Evolutionary conservation across 306 rosid genomes (phyloP), one percentile per base, ranked within the genome.

Genomic region (Acacia melanoxylon): DNA sequence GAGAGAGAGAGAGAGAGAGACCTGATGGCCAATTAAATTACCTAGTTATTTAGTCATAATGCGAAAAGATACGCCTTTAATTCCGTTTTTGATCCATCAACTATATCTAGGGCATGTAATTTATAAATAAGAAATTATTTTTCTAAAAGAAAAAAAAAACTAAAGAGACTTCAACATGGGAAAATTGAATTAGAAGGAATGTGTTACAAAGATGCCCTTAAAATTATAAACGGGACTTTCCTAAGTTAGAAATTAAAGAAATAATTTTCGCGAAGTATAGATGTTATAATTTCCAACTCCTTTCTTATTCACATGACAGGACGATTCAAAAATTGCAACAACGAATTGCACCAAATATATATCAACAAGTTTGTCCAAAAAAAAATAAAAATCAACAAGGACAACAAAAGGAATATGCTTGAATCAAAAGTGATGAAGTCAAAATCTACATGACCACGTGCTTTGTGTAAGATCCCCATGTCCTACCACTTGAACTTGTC

Each of bases 401-500:
- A 77, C 63, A 19, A 62, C 41, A 65, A 46, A 35, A 12, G 13
- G 52, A 58, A 74, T 58, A 80, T 25, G 48, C 45, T 41, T 49
- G 42, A 80, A 69, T 68, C 35, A 76, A 76, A 80, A 46, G 86
- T 83, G 82, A 83, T 83, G 82, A 83, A 80, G 83, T 75, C 82
- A 86, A 82, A 75, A 86, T 81, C 17, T 27, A 66, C 74, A 65
- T 80, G 82, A 78, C 10, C 3, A 15, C 81, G 75, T 67, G 72
- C 72, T 35, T 33, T 33, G 46, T 67, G 70, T 67, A 17, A 20
- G 46, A 33, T 67, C 25, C 45, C 24, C 67, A 71, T 67, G 45
- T 80, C 89, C 75, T 29, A 56, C 88, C 86, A 83, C 83, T 80
- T 66, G 41, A 83, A 45, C 15, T 35, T 86, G 83, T 80, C 80